These are phyloP conservation scores for Stachybotrys echinatus DNA, from an alignment of 2,329 filamentous ascomycete species.

Conservation along the genomic window DNA sequence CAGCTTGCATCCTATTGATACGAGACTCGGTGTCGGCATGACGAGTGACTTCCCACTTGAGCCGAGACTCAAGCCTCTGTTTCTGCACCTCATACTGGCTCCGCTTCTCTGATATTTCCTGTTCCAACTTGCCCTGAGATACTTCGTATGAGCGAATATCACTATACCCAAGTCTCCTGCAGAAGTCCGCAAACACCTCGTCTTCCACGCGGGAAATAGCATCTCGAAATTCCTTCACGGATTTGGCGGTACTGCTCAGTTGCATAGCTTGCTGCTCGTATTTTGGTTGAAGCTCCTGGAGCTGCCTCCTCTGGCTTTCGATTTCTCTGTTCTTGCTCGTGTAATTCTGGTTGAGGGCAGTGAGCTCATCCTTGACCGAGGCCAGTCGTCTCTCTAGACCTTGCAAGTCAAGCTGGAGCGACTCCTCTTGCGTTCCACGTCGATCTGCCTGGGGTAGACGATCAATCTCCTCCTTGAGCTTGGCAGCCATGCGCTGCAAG, in stretches of 20 bases:
- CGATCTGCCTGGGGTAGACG: conserved; percentile 75
- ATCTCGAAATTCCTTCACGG: conserved; percentile 46
- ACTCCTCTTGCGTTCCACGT: conserved; percentile 72
- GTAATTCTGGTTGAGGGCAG: conserved; percentile 75
- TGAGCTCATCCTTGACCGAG: conserved; percentile 69
- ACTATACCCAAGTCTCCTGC: conserved; percentile 76
- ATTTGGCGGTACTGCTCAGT: conserved; percentile 52
- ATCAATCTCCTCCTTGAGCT: conserved; percentile 71
- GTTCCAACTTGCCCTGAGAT: conserved; percentile 86
- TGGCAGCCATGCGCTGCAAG: conserved; percentile 69
- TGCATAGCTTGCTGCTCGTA: conserved; percentile 66
- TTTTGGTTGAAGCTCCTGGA: conserved; percentile 73
- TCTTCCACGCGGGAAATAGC: conserved; percentile 82
- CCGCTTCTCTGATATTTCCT: conserved; percentile 82
- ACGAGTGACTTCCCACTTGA: conserved; percentile 51
- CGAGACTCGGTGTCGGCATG: conserved; percentile 59
- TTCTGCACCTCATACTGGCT: conserved; percentile 82
- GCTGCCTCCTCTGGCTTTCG: conserved; percentile 64
- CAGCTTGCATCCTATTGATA: conserved; percentile 61
- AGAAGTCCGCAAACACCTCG: conserved; percentile 80
- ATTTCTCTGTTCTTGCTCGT: conserved; percentile 79
- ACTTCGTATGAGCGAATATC: conserved; percentile 91
- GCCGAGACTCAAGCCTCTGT: conserved; percentile 60
- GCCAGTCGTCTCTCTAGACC: conserved; percentile 73
- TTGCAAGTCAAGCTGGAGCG: conserved; percentile 70